Base-by-base conservation (phyloP, 805 yeast genomes). In the Saccharomyces kudriavzevii region DNA sequence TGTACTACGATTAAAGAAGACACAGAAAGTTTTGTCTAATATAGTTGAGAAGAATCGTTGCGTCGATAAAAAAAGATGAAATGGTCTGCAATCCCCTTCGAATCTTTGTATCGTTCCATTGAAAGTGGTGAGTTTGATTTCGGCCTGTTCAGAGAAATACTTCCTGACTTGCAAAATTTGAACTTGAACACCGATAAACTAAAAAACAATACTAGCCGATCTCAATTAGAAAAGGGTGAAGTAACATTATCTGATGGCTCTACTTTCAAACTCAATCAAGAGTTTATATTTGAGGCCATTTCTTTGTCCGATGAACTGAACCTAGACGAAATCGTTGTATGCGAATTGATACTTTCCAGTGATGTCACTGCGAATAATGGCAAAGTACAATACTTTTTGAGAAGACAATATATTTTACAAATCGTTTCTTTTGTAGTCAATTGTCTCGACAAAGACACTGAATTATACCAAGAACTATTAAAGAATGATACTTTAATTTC, bases 281-380 rank as follows among this genome's bases (percentile, higher is more conserved):
- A 81, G 40, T 91, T 89, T 60, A 74, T 85, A 43, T 76, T 81
- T 51, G 74, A 79, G 3, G 78, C 89, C 0, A 73, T 82, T 4
- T 73, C 74, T 25, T 63, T 86, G 17, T 73, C 91, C 0, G 87
- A 83, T 57, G 82, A 82, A 40, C 74, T 92, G 51, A 75, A 87
- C 49, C 72, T 92, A 50, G 96, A 92, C 68, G 97, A 92, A 66
- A 51, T 87, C 28, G 74, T 79, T 2, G 79, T 88, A 1, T 94
- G 95, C 1, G 87, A 89, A 63, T 64, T 88, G 27, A 74, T 91
- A 60, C 71, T 70, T 10, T 72, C 79, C 2, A 40, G 50, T 24
- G 63, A 40, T 65, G 66, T 57, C 56, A 71, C 55, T 29, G 31
- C 59, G n/a, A 90, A 85, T 58, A 74, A 79, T 22, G 96, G 94